phyloP scores from a whole-genome alignment of 2,329 filamentous ascomycete species.

The Dothiorella sarmentorum region DNA sequence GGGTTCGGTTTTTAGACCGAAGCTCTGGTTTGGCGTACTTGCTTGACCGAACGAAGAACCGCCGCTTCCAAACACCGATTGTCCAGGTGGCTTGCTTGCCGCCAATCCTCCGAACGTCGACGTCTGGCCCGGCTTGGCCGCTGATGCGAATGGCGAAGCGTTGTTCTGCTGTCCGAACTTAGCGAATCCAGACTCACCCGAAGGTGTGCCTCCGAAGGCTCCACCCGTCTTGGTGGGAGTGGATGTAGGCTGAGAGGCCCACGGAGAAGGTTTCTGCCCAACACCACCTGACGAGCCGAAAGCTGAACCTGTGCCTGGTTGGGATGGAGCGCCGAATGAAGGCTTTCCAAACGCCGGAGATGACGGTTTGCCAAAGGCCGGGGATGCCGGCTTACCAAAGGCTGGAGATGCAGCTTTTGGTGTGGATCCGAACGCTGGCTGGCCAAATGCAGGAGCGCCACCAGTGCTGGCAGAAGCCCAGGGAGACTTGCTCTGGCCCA shows the following conservation, averaged over 20 bases:
- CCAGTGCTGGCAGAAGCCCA: slow-evolving; percentile 9
- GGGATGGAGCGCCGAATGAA: slow-evolving; percentile 27
- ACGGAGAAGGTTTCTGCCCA: slow-evolving; percentile 21
- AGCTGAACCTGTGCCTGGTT: slow-evolving; percentile 18
- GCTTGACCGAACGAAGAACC: slow-evolving; percentile 19
- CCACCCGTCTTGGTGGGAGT: slow-evolving; percentile 7
- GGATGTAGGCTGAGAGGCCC: slow-evolving; percentile 21
- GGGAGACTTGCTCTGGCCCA: slow-evolving; percentile 3
- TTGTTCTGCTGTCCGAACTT: slow-evolving; percentile 9
- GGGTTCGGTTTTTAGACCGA: slow-evolving; percentile 29
- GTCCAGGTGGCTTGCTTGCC: slow-evolving; percentile 22
- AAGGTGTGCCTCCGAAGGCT: background rate
- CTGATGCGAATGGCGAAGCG: slow-evolving; percentile 5
- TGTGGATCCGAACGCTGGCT: slow-evolving; percentile 26
- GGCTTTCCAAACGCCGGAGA: slow-evolving; percentile 17
- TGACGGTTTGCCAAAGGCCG: slow-evolving; percentile 23
- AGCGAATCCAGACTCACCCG: slow-evolving; percentile 8
- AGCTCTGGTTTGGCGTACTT: slow-evolving; percentile 22
- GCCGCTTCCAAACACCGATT: slow-evolving; percentile 29
- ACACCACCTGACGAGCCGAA: slow-evolving; percentile 26
- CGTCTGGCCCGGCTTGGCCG: background rate
- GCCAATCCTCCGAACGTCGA: background rate
- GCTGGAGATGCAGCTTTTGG: slow-evolving; percentile 19
- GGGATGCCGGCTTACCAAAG: slow-evolving; percentile 22
- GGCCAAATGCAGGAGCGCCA: slow-evolving; percentile 25